phyloP scores from a whole-genome alignment of 192 early-diverging fungal species.

The Coemansia sp. region DNA sequence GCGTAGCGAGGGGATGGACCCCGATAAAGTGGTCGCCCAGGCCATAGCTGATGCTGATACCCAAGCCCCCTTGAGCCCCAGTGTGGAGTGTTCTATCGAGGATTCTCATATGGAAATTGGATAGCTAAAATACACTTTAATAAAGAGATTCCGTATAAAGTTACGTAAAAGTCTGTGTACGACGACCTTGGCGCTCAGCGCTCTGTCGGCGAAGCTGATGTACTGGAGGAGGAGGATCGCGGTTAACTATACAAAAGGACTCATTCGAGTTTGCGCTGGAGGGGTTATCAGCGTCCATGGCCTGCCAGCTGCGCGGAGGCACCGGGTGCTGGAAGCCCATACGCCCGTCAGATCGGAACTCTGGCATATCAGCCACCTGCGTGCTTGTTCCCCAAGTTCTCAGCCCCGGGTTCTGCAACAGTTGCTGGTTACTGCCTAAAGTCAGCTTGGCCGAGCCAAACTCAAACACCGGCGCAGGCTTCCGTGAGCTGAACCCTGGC shows the following conservation, averaged over 20 bases:
- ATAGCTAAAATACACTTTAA: too few relatives aligned
- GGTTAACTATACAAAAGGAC: conserved; percentile 43
- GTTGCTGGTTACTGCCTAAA: conserved; percentile 1
- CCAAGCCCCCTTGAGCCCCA: too few relatives aligned
- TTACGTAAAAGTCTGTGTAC: conserved; percentile 8
- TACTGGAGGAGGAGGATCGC: conserved; percentile 12
- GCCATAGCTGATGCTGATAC: neutral
- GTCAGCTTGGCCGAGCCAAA: conserved; percentile 46
- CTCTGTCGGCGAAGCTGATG: conserved; percentile 14
- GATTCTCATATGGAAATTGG: too few relatives aligned
- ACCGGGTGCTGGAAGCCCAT: too few relatives aligned
- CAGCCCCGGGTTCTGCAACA: conserved; percentile 1
- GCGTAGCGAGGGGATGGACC: neutral
- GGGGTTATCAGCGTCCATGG: conserved; percentile 14
- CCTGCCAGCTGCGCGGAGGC: conserved; percentile 27
- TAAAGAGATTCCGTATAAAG: too few relatives aligned
- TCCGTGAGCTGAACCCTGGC: conserved; percentile 15
- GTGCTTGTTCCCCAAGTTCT: conserved; percentile 29
- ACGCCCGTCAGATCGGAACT: neutral
- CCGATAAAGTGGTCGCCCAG: neutral
- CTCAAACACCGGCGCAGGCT: conserved; percentile 45
- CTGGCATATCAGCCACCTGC: conserved; percentile 6
- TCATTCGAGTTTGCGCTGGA: conserved; percentile 36
- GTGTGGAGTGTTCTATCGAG: too few relatives aligned
- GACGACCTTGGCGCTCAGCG: conserved; percentile 3